A percentile compares a stretch with the other conserved stretches of the same genome.
These are phyloP conservation scores for Hemisphaericaspora nanyangensis DNA, from an alignment of 805 yeast genomes.

Conservation along the genomic window DNA sequence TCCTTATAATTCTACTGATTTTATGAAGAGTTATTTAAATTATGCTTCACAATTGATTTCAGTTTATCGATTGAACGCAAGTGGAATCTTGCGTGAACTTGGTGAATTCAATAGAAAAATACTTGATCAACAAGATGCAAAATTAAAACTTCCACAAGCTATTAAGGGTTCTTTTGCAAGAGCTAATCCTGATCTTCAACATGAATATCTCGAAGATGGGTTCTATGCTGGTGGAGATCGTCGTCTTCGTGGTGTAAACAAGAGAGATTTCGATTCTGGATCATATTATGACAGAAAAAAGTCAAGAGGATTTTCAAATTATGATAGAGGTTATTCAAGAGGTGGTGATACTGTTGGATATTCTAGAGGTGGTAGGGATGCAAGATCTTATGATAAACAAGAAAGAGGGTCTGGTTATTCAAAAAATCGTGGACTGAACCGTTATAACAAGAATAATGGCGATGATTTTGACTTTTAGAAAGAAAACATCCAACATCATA, in stretches of 20 bases:
- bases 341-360: too few relatives aligned
- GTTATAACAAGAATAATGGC: constrained; percentile 3
- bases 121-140: constrained; percentile 16
- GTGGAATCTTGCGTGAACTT: constrained; percentile 28
- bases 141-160: constrained; percentile 5
- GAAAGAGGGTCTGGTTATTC: constrained; percentile 8
- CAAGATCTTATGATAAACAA: too few relatives aligned
- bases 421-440: constrained; percentile 1
- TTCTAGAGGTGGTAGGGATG: constrained; percentile 5
- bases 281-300: too few relatives aligned
- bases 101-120: constrained; percentile 20
- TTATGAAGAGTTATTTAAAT: constrained; percentile 22
- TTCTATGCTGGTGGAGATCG: constrained; percentile 13
- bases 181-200: constrained; percentile 10
- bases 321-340: too few relatives aligned
- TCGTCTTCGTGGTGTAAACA: constrained; percentile 1
- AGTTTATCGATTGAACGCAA: constrained; percentile 12
- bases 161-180: neutral
- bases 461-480: too few relatives aligned
- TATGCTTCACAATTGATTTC: constrained; percentile 23
- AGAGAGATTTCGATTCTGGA: too few relatives aligned
- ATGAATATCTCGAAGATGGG: constrained; percentile 21
- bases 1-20: constrained; percentile 20
- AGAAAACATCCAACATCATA: too few relatives aligned
- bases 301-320: too few relatives aligned